Evolutionary conservation across 2,329 filamentous ascomycete species (phyloP).

Genomic region (Verticillium klebahnii): DNA sequence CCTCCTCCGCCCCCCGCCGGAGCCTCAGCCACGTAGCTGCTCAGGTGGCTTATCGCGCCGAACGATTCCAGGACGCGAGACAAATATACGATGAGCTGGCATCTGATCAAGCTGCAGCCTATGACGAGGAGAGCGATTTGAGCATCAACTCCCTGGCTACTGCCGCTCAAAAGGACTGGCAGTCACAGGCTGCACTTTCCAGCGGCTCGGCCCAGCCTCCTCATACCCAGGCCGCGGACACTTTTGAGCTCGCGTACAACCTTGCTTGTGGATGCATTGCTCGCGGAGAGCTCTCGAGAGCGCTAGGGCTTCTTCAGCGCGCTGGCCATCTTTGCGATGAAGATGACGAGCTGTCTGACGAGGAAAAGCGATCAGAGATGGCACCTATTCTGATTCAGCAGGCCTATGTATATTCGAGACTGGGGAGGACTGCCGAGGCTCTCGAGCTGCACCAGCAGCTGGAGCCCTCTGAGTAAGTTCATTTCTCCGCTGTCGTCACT

Average conservation of each 20-base stretch:
- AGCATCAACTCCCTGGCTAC: constrained; percentile 71
- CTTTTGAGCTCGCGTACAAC: constrained; percentile 81
- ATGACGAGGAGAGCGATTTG: constrained; percentile 68
- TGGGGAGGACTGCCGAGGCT: constrained; percentile 64
- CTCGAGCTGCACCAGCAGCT: constrained; percentile 58
- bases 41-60: constrained; percentile 69
- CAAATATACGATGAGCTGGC: constrained; percentile 59
- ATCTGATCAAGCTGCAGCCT: constrained; percentile 30
- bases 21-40: constrained; percentile 51
- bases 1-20: neutral
- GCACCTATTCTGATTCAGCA: constrained; percentile 74
- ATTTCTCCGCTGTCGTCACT: neutral
- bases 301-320: constrained; percentile 62
- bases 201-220: constrained; percentile 26
- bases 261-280: constrained; percentile 70
- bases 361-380: constrained; percentile 71
- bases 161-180: constrained; percentile 69
- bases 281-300: constrained; percentile 60
- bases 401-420: constrained; percentile 63
- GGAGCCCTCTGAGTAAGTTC: constrained; percentile 53
- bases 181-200: constrained; percentile 37
- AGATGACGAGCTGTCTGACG: constrained; percentile 66
- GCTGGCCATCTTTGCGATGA: constrained; percentile 68
- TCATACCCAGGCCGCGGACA: constrained; percentile 36
- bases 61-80: constrained; percentile 65